A percentile compares a stretch with the other conserved stretches of the same genome.
Evolutionary conservation across 192 early-diverging fungal species (phyloP).

Genomic region (Backusella parvicylindrica): DNA sequence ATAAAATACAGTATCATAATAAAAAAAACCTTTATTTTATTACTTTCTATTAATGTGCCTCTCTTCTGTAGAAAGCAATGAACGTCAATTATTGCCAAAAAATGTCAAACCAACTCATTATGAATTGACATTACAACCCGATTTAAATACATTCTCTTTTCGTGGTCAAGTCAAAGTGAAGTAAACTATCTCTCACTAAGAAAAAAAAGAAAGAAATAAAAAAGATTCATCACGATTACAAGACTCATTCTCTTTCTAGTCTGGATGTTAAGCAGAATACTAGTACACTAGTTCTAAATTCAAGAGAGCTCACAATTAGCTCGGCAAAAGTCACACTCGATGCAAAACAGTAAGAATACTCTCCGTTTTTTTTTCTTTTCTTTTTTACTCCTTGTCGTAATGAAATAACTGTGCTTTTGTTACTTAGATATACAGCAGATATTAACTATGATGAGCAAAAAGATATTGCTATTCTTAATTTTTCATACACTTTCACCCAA

Average conservation of each 20-base stretch:
- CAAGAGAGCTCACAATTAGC: constrained; percentile 62
- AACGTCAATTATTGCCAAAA: constrained; percentile 73
- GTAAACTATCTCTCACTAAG: constrained; percentile 34
- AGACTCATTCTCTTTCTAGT: constrained; percentile 10
- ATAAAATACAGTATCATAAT: too few relatives aligned
- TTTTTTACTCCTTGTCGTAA: background rate
- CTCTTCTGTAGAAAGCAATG: background rate
- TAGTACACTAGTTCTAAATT: constrained; percentile 60
- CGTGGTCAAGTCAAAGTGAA: constrained; percentile 72
- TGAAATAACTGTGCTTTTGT: background rate
- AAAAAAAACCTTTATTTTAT: background rate
- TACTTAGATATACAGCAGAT: constrained; percentile 18
- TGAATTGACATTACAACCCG: constrained; percentile 74
- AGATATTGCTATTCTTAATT: constrained; percentile 51
- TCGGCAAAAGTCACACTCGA: constrained; percentile 43
- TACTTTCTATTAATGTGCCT: background rate
- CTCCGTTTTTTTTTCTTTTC: background rate
- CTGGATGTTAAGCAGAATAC: constrained; percentile 61
- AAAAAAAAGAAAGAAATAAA: background rate
- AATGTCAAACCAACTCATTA: constrained; percentile 85
- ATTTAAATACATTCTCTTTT: constrained; percentile 78
- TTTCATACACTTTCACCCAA: constrained; percentile 52
- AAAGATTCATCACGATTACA: background rate
- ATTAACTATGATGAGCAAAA: constrained; percentile 42
- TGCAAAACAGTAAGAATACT: constrained; percentile 32